These are phyloP conservation scores for Sphenostylis stenocarpa DNA, from an alignment of 306 rosid species.

Conservation along the genomic window DNA sequence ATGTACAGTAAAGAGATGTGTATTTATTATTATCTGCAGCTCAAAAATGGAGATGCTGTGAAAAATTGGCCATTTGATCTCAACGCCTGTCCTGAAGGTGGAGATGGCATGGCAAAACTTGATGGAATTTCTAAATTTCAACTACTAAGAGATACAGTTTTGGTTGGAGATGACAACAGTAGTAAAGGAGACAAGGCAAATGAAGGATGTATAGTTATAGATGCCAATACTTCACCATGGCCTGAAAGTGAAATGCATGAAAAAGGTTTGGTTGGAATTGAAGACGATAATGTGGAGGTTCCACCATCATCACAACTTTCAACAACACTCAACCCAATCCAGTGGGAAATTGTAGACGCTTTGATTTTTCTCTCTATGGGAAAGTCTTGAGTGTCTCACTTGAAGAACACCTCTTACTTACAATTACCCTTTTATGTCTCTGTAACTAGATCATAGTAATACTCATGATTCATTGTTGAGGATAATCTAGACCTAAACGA, in stretches of 20 bases:
- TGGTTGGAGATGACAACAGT: not conserved
- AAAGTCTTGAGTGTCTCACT: not conserved
- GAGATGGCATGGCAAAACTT: not conserved
- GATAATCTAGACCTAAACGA: not conserved
- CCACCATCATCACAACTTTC: not conserved
- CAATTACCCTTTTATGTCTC: not conserved
- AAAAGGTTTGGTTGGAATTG: not conserved
- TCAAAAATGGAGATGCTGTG: not conserved
- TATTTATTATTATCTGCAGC: slow-evolving; percentile 15
- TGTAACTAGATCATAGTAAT: not conserved
- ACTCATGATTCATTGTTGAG: not conserved
- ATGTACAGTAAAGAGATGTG: not conserved
- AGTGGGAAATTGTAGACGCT: not conserved
- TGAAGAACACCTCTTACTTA: not conserved
- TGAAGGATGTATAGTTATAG: not conserved
- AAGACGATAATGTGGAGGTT: not conserved
- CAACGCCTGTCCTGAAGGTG: slow-evolving; percentile 21
- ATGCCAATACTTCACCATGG: not conserved
- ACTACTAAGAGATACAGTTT: no score
- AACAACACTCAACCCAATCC: not conserved
- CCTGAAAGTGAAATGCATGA: not conserved
- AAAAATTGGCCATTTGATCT: not conserved
- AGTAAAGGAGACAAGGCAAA: not conserved
- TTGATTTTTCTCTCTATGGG: not conserved
- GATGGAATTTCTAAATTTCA: not conserved